Percentiles rank a stretch among this genome's conserved stretches.
Conservation (phyloP, 2,329 filamentous ascomycete species). For the Cladosporium colombiae region DNA sequence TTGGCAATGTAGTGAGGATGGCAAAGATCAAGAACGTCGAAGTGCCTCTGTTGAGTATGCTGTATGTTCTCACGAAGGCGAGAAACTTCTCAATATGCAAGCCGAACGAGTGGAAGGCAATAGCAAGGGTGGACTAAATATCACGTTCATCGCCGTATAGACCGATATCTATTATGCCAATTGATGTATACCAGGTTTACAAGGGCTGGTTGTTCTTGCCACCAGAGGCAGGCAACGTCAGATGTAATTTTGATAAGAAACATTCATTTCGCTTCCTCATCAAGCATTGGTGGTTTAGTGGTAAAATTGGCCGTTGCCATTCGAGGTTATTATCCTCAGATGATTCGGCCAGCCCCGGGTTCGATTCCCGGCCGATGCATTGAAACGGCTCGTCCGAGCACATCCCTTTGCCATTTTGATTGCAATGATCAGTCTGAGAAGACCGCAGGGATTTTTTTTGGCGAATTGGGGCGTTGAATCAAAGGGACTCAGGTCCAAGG, state of each 20-base stretch:
- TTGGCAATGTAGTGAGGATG: constrained; percentile 49
- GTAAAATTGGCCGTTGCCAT: not conserved
- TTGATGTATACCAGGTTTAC: not conserved
- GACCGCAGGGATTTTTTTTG: too few species aligned
- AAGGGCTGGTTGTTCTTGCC: not conserved
- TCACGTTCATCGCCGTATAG: not conserved
- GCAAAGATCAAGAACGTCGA: constrained; percentile 43
- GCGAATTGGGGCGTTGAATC: too few species aligned
- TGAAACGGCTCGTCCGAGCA: not conserved
- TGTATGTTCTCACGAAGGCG: constrained; percentile 48
- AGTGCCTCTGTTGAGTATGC: constrained; percentile 43
- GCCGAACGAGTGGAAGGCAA: constrained; percentile 25
- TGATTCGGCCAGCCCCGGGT: not conserved
- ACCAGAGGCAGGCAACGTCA: too few species aligned
- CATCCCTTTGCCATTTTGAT: too few species aligned
- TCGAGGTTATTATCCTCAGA: not conserved
- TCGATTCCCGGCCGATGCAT: not conserved
- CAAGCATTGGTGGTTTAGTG: not conserved
- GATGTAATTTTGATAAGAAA: too few species aligned
- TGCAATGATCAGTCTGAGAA: too few species aligned
- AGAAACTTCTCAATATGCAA: constrained; percentile 25
- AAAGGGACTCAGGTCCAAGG: too few species aligned
- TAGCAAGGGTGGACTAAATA: constrained; percentile 21
- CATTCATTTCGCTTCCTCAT: too few species aligned
- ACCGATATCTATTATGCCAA: not conserved